Conservation (phyloP, 345 rosid genomes). For the Raphanus sativus region DNA sequence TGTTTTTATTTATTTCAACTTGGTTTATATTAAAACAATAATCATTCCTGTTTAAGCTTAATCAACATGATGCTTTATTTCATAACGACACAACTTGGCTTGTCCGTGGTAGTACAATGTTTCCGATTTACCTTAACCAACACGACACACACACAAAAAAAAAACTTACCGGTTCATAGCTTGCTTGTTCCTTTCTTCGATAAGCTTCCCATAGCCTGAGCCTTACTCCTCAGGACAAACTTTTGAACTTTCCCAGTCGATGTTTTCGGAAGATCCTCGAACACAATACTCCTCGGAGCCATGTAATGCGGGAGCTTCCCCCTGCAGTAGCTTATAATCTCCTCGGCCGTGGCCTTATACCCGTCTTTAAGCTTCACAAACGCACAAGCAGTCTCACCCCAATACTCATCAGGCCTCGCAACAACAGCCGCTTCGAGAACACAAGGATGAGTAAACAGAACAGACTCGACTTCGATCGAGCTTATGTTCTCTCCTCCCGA, state of each 20-base stretch:
- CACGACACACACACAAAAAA: not conserved
- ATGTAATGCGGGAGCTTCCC: slow-evolving; percentile 56
- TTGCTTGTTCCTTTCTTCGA: slow-evolving; percentile 52
- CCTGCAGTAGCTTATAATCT: slow-evolving; percentile 59
- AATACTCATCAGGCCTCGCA: slow-evolving; percentile 62
- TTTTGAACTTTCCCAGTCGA: slow-evolving; percentile 78
- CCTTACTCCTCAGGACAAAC: slow-evolving; percentile 54
- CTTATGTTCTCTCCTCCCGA: slow-evolving; percentile 82
- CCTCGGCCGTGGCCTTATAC: slow-evolving; percentile 39
- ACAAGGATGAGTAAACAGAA: slow-evolving; percentile 62
- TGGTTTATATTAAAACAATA: not conserved
- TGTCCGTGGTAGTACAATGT: not conserved
- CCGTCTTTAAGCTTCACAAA: slow-evolving; percentile 70
- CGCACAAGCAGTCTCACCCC: slow-evolving; percentile 87
- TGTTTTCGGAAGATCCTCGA: slow-evolving; percentile 70
- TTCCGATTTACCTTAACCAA: slow-evolving; percentile 7
- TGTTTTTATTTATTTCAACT: not conserved
- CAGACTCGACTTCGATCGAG: slow-evolving; percentile 70
- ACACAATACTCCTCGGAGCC: slow-evolving; percentile 67
- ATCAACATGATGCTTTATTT: not conserved
- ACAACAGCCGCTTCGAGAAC: slow-evolving; percentile 78
- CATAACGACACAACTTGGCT: not conserved
- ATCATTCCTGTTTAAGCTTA: not conserved
- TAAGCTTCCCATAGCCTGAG: slow-evolving; percentile 70
- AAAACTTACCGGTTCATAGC: slow-evolving; percentile 39